phyloP scores from a whole-genome alignment of 768 basidiomycete species.

The Paxillus ammoniavirescens region DNA sequence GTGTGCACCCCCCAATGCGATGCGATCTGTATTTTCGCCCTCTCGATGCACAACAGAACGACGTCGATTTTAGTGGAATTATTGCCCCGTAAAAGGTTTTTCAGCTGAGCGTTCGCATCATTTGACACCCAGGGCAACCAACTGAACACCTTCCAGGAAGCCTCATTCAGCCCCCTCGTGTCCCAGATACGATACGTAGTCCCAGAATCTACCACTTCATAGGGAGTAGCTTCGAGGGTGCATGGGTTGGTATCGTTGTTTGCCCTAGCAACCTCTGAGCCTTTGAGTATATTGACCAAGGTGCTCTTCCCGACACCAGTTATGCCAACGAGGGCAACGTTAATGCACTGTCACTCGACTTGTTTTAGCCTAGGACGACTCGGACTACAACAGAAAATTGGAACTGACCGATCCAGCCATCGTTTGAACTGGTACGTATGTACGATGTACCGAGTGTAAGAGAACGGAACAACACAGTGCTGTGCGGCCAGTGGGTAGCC shows the following conservation, averaged over 20 bases:
- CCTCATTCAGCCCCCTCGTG: constrained; percentile 27
- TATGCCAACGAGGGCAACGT: constrained; percentile 22
- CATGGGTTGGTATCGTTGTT: constrained; percentile 20
- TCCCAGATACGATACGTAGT: constrained; percentile 21
- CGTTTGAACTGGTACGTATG: too few species aligned
- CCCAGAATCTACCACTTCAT: constrained; percentile 7
- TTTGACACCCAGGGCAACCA: neutral
- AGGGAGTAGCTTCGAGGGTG: constrained; percentile 5
- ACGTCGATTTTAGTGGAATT: constrained; percentile 10
- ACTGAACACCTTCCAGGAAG: neutral
- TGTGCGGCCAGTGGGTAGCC: too few species aligned
- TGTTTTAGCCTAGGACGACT: neutral
- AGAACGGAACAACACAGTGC: too few species aligned
- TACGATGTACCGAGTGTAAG: too few species aligned
- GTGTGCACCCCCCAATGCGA: constrained; percentile 20
- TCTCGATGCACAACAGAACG: constrained; percentile 22
- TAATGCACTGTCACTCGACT: constrained; percentile 1
- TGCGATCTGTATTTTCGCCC: constrained; percentile 13
- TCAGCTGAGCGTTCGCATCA: constrained; percentile 18
- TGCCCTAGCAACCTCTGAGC: constrained; percentile 10
- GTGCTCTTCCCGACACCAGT: constrained; percentile 29
- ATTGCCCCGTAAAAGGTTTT: constrained; percentile 10
- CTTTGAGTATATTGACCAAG: constrained; percentile 23
- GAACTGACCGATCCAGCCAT: too few species aligned
- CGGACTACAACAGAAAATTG: too few species aligned